These are phyloP conservation scores for Maudiozyma pseudohumilis DNA, from an alignment of 805 yeast genomes.

Conservation along the genomic window DNA sequence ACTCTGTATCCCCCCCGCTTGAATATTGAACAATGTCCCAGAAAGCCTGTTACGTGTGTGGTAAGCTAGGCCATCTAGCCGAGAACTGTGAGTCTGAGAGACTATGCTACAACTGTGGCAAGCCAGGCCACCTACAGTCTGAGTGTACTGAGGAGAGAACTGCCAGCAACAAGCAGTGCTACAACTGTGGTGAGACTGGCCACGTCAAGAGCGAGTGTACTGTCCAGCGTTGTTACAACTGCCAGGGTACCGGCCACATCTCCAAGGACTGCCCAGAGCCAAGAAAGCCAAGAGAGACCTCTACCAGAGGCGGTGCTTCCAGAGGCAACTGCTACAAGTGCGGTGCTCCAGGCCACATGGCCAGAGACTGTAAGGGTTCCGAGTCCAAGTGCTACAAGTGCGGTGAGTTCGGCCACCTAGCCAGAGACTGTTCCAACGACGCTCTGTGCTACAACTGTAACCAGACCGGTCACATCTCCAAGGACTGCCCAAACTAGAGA, in stretches of 20 bases:
- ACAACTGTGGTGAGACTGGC: slow-evolving; percentile 85
- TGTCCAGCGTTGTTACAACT: slow-evolving; percentile 69
- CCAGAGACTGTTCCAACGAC: slow-evolving; percentile 67
- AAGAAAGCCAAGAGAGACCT: slow-evolving; percentile 17
- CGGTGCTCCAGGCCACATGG: slow-evolving; percentile 89
- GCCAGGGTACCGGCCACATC: slow-evolving; percentile 71
- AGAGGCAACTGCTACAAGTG: slow-evolving; percentile 68
- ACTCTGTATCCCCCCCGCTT: no score
- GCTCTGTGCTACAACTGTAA: slow-evolving; percentile 40
- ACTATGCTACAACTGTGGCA: slow-evolving; percentile 86
- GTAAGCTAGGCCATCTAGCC: slow-evolving; percentile 85
- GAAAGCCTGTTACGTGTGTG: slow-evolving; percentile 87
- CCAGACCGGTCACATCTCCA: slow-evolving; percentile 75
- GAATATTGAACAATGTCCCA: slow-evolving; percentile 36
- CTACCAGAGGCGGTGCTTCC: slow-evolving; percentile 17
- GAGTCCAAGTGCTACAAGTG: slow-evolving; percentile 84
- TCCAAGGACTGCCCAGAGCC: slow-evolving; percentile 64
- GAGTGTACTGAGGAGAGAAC: slow-evolving; percentile 87
- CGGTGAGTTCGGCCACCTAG: slow-evolving; percentile 82
- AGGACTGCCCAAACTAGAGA: slow-evolving; percentile 43
- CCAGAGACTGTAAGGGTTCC: slow-evolving; percentile 77
- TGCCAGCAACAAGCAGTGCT: slow-evolving; percentile 78
- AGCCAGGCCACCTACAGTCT: slow-evolving; percentile 80
- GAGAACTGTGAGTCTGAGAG: slow-evolving; percentile 82
- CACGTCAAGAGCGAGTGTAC: slow-evolving; percentile 81